Percentiles rank a stretch among this genome's conserved stretches.
Evolutionary conservation across 2,329 filamentous ascomycete genomes (phyloP).

Genomic region (Microcyclosporella mali): DNA sequence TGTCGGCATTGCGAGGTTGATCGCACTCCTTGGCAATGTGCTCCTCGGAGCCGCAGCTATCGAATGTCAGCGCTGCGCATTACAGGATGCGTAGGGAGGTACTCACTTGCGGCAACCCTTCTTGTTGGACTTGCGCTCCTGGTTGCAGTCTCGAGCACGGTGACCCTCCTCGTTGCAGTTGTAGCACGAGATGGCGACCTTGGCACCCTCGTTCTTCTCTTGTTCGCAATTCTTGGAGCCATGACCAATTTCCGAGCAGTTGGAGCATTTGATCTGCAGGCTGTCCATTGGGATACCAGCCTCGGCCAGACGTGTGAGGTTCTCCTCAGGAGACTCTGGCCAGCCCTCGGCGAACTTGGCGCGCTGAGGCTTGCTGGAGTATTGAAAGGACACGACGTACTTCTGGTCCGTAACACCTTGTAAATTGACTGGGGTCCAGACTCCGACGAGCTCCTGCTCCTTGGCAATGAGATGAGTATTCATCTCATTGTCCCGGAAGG

Average conservation of each 20-base stretch:
- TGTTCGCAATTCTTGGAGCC: slow-evolving; percentile 42
- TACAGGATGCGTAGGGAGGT: neutral
- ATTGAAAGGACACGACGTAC: slow-evolving; percentile 47
- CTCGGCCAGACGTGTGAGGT: slow-evolving; percentile 46
- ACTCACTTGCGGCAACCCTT: slow-evolving; percentile 30
- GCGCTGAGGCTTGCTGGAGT: slow-evolving; percentile 42
- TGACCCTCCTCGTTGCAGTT: slow-evolving; percentile 51
- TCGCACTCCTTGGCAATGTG: slow-evolving; percentile 62
- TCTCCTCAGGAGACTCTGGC: slow-evolving; percentile 46
- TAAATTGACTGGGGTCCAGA: slow-evolving; percentile 65
- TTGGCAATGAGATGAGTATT: slow-evolving; percentile 58
- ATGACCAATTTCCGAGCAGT: slow-evolving; percentile 45
- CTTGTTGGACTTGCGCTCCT: slow-evolving; percentile 51
- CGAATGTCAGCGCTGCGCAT: neutral
- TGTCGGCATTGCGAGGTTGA: slow-evolving; percentile 38
- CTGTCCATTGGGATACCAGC: slow-evolving; percentile 48
- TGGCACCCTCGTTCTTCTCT: slow-evolving; percentile 37
- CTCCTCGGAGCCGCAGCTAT: slow-evolving; percentile 15
- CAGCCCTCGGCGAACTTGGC: slow-evolving; percentile 42
- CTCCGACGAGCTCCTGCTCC: slow-evolving; percentile 47
- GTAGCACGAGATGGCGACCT: slow-evolving; percentile 44
- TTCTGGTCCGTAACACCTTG: slow-evolving; percentile 55
- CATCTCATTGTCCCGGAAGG: slow-evolving; percentile 51
- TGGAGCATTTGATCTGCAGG: slow-evolving; percentile 45
- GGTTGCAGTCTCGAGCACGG: slow-evolving; percentile 56